Base-by-base conservation (phyloP, 2,329 filamentous ascomycete genomes). In the Mariannaea elegans region DNA sequence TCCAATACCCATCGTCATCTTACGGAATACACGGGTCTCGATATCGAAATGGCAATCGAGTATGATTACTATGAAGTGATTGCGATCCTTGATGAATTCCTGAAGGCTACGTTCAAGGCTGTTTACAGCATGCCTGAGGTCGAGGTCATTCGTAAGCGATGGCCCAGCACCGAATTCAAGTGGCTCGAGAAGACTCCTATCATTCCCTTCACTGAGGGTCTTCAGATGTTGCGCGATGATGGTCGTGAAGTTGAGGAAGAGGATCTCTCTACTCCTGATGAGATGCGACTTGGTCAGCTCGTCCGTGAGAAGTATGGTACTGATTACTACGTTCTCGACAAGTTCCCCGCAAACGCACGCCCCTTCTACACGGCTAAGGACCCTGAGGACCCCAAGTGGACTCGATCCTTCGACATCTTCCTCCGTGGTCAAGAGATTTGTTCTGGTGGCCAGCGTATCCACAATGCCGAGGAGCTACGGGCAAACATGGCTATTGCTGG, bases 341-440 rank as follows among this genome's bases (percentile, higher is more conserved):
- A 96, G 72, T 97, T 97, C 80, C 94, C 94, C 1, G 81, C 87
- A 19, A 89, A 87, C 7, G 94, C 92, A 2, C 87, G 94, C 41
- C 94, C 94, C 0, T 97, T 97, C 78, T 97, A 97, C 73, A 92
- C 94, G 1, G 94, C 97, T 85, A 90, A 90, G 24, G 92, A 97
- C 63, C 85, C 89, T 2, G 81, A 89, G 14, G 87, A 96, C 70
- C 81, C 86, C 12, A 82, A 84, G 31, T 87, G 88, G 74, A 97
- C 94, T 49, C 97, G 97, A 74, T 97, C 94, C 0, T 97, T 97
- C 70, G 94, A 97, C 74, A 96, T 97, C 58, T 97, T 97, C 78
- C 85, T 97, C 41, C 90, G 94, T 27, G 94, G 94, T 1, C 94
- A 97, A 72, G 94, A 97, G 75, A 95, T 97, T 57, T 88, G 94